Evolutionary conservation across 202 grass and related monocot species (phyloP), one percentile per base, ranked within the genome.

Genomic region (Brachypodium distachyon): DNA sequence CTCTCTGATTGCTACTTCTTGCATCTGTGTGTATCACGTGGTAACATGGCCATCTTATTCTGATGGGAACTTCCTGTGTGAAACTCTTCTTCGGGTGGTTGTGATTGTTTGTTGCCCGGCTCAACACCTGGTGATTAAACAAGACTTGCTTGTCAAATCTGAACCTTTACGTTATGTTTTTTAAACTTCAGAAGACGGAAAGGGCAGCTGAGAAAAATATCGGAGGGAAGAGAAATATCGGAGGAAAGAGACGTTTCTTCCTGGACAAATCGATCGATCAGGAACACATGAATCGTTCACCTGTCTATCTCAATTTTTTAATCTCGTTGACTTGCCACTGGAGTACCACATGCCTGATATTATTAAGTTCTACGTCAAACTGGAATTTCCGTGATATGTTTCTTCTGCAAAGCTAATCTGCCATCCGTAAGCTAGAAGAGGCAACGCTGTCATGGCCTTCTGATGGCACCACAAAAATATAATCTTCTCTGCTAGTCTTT

Each of bases 91-190:
- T 40, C 25, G 26, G 53, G 31, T 70, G 52, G 33, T 60, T 14
- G 41, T 25, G 41, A 22, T 74, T n/a, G n/a, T n/a, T n/a, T n/a
- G n/a, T n/a, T 61, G 42, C 51, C 50, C 46, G 1, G 9, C 1
- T n/a, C 4, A 8, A 56, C 13, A 16, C 10, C 23, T 41, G 9
- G 40, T 43, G 51, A n/a, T 79, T 32, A 68, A 51, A 65, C 31
- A 76, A 71, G 12, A 18, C 62, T 61, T 44, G 50, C 36, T n/a
- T 66, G n/a, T 61, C 84, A 44, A 47, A 69, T 81, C 61, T 81
- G 51, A 70, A 61, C 38, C n/a, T 57, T 56, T 43, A 25, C 26
- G 63, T 38, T 42, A 9, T 26, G 12, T 1, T 23, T 72, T 47
- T 61, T 25, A 68, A 61, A 42, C 12, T 70, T 77, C 53, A 48